phyloP scores from a whole-genome alignment of 768 basidiomycete genomes.

The Pulveroboletus sp. region DNA sequence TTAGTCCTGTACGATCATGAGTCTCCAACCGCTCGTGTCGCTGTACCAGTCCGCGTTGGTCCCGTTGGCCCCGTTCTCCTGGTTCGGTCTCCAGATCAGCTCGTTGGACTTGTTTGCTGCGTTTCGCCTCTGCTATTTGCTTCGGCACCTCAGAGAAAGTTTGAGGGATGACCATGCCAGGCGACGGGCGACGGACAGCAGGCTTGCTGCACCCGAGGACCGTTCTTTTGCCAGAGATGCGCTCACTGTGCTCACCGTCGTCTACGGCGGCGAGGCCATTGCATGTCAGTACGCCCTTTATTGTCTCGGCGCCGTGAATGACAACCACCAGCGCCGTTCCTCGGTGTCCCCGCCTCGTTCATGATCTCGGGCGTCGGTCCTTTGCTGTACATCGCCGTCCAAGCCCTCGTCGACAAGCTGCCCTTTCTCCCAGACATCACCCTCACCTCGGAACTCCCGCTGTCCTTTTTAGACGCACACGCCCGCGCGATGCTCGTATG shows the following conservation, averaged over 20 bases:
- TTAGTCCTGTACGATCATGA: slow-evolving; percentile 23
- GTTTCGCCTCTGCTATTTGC: slow-evolving; percentile 63
- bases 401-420: slow-evolving; percentile 59
- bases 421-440: slow-evolving; percentile 48
- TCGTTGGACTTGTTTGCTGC: slow-evolving; percentile 68
- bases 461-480: slow-evolving; percentile 75
- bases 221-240: slow-evolving; percentile 58
- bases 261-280: slow-evolving; percentile 78
- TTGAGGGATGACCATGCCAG: slow-evolving; percentile 43
- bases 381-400: slow-evolving; percentile 55
- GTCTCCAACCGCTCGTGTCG: slow-evolving; percentile 42
- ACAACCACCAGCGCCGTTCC: slow-evolving; percentile 48
- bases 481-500: slow-evolving; percentile 79
- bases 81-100: slow-evolving; percentile 58
- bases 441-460: slow-evolving; percentile 62
- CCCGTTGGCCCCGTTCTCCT: slow-evolving; percentile 64
- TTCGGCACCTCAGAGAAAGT: slow-evolving; percentile 65
- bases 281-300: slow-evolving; percentile 47
- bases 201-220: slow-evolving; percentile 37
- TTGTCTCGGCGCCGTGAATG: background rate
- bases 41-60: slow-evolving; percentile 51
- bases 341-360: slow-evolving; percentile 73
- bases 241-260: slow-evolving; percentile 59
- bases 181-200: slow-evolving; percentile 33
- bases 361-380: slow-evolving; percentile 70